Evolutionary conservation across 2,329 filamentous ascomycete genomes (phyloP).

Genomic region (Curvularia sp.): DNA sequence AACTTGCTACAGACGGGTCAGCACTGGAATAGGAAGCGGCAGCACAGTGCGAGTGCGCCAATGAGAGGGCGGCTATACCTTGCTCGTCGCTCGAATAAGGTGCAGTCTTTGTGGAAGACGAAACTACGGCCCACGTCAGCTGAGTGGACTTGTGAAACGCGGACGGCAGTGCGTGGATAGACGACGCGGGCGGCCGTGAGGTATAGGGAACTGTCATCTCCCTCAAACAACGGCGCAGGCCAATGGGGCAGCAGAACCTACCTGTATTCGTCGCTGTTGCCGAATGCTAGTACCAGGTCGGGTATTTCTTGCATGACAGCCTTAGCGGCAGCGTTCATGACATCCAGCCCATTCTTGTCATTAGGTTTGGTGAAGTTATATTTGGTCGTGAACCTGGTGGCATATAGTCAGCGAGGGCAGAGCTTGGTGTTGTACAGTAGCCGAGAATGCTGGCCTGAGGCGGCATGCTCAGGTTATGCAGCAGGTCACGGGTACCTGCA

Average conservation of each 20-base stretch:
- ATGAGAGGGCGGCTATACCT: conserved; percentile 60
- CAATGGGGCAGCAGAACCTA: conserved; percentile 44
- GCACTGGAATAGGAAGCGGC: conserved; percentile 6
- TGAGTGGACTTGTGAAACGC: conserved; percentile 26
- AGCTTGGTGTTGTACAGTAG: conserved; percentile 1
- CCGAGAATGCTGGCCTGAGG: conserved; percentile 13
- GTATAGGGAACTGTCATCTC: conserved; percentile 20
- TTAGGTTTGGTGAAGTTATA: conserved; percentile 93
- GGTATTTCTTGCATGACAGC: conserved; percentile 83
- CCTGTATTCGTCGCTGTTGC: conserved; percentile 94
- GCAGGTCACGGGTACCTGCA: conserved; percentile 30
- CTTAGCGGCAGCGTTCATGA: conserved; percentile 94
- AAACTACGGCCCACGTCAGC: conserved; percentile 68
- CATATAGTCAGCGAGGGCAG: conserved; percentile 11
- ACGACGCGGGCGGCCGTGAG: conserved; percentile 3
- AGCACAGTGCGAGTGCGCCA: conserved; percentile 12
- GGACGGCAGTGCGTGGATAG: conserved; percentile 13
- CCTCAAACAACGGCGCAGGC: conserved; percentile 20
- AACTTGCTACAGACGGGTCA: conserved; percentile 71
- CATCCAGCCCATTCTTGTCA: conserved; percentile 81
- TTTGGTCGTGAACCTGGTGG: conserved; percentile 74
- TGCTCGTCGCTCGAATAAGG: conserved; percentile 83
- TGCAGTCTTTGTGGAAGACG: conserved; percentile 82
- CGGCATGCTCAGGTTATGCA: conserved; percentile 17
- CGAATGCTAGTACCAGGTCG: conserved; percentile 87